phyloP scores from a whole-genome alignment of 2,329 filamentous ascomycete species.

The Ceratocystis cubensis region DNA sequence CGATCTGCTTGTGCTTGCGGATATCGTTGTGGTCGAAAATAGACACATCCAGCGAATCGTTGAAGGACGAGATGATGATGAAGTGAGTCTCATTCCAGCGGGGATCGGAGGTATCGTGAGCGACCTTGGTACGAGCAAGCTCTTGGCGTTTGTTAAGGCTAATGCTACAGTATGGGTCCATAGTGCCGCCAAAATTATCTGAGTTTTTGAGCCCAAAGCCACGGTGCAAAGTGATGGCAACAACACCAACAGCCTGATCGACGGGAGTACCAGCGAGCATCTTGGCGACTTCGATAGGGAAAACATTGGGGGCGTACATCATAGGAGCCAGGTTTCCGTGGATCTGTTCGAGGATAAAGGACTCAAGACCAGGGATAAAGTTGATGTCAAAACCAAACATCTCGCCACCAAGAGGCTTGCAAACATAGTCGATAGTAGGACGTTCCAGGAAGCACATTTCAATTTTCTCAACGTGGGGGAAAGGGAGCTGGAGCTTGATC shows the following conservation, averaged over 20 bases:
- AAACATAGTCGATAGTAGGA: conserved; percentile 89
- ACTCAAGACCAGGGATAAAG: conserved; percentile 89
- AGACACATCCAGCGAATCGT: conserved; percentile 72
- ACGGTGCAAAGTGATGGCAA: conserved; percentile 82
- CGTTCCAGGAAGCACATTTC: conserved; percentile 90
- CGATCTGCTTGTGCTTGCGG: conserved; percentile 92
- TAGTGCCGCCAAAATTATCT: conserved; percentile 82
- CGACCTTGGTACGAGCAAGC: conserved; percentile 77
- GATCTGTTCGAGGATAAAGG: conserved; percentile 90
- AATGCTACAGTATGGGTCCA: conserved; percentile 78
- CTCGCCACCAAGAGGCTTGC: conserved; percentile 92
- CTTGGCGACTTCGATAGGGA: conserved; percentile 96
- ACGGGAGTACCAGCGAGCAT: conserved; percentile 90
- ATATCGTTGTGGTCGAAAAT: conserved; percentile 91
- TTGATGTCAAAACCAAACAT: conserved; percentile 97
- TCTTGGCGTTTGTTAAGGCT: conserved; percentile 73
- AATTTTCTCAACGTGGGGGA: conserved; percentile 86
- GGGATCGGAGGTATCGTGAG: conserved; percentile 74
- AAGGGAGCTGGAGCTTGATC: conserved; percentile 91
- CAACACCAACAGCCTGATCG: conserved; percentile 87
- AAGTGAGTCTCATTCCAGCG: conserved; percentile 96
- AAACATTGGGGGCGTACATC: conserved; percentile 97
- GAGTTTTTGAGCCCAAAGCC: conserved; percentile 88
- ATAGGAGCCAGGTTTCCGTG: conserved; percentile 88
- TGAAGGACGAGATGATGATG: conserved; percentile 82